Base-by-base conservation (phyloP, 352 stramenopile genomes). In the Phytophthora cactorum region DNA sequence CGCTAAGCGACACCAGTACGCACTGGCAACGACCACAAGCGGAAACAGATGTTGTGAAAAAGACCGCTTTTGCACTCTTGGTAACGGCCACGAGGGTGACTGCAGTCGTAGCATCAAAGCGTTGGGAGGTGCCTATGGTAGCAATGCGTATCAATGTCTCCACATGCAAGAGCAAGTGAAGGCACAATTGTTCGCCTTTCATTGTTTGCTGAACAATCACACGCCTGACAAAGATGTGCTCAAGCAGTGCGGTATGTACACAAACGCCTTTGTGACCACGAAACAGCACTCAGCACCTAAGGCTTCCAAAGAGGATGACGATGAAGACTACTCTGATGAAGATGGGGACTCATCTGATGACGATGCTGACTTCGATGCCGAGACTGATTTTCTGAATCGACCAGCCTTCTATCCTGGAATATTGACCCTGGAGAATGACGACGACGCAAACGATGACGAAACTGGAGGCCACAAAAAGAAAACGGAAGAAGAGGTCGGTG, bases 201-300 rank as follows among this genome's bases (percentile, higher is more conserved):
- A 95, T 70, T 95, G 86, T 55, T 68, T 97, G 31, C 43, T 96
- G 50, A 95, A 97, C 72, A 94, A 96, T 64, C 88, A 97, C 51
- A 87, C 85, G 4, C 89, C 89, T 1, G 88, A 94, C 60, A 89
- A 86, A 60, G 81, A 93, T 64, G 89, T 96, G 29, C 63, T 97
- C 11, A 96, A 96, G 60, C 88, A 96, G 63, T 97, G 89, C 52
- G 89, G 89, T 39, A 86, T 88, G 22, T 89, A 80, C 53, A 90
- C 89, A 4, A 92, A 91, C 51, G 88, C 89, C 4, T 97, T 83
- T 31, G 85, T 92, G 4, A 89, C 79, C 63, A 86, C 82, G 39
- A 92, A 87, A 27, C 83, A 96, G 53, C 80, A 89, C 28, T 47
- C 93, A 39, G 55, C 66, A n/a, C 65, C 72, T 2, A 92, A 86